Percentiles rank a stretch among this genome's conserved stretches.
These are phyloP conservation scores for Rhizopogon vesiculosus DNA, from an alignment of 768 basidiomycete genomes.

Conservation along the genomic window DNA sequence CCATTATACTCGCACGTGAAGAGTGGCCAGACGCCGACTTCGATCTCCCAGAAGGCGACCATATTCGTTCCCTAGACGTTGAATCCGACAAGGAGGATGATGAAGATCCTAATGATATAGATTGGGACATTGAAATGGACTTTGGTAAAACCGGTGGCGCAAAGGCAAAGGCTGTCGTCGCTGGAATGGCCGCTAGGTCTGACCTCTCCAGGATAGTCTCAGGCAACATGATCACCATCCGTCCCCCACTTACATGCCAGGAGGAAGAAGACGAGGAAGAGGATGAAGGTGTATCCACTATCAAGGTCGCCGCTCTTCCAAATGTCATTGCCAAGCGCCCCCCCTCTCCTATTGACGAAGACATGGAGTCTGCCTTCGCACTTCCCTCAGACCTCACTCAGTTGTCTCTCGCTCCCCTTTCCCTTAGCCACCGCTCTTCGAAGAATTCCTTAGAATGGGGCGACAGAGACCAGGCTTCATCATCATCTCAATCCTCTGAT, in stretches of 20 bases:
- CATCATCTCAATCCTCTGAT: constrained; percentile 83
- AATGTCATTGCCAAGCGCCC: constrained; percentile 30
- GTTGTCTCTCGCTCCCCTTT: constrained; percentile 75
- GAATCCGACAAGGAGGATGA: constrained; percentile 64
- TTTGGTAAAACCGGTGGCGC: constrained; percentile 53
- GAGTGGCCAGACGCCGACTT: constrained; percentile 90
- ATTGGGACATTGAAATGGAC: constrained; percentile 81
- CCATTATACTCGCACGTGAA: constrained; percentile 51
- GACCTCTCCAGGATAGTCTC: constrained; percentile 30
- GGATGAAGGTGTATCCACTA: constrained; percentile 80
- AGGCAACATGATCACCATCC: constrained; percentile 44
- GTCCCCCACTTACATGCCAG: constrained; percentile 52
- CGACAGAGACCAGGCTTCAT: constrained; percentile 73
- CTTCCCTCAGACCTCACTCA: constrained; percentile 77
- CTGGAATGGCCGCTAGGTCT: constrained; percentile 35
- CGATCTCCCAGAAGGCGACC: constrained; percentile 72
- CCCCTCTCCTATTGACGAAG: constrained; percentile 51
- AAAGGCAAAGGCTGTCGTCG: constrained; percentile 36
- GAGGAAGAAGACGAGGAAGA: constrained; percentile 59
- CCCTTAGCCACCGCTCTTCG: constrained; percentile 72
- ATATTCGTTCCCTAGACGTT: constrained; percentile 53
- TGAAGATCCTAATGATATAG: constrained; percentile 44
- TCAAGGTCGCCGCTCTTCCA: constrained; percentile 61
- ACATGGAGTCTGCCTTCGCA: constrained; percentile 80
- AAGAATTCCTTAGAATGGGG: constrained; percentile 85